Percentiles rank a stretch among this genome's conserved stretches.
Evolutionary conservation across 1,284 basidiomycete species (phyloP).

Genomic region (Tylopilus sp.): DNA sequence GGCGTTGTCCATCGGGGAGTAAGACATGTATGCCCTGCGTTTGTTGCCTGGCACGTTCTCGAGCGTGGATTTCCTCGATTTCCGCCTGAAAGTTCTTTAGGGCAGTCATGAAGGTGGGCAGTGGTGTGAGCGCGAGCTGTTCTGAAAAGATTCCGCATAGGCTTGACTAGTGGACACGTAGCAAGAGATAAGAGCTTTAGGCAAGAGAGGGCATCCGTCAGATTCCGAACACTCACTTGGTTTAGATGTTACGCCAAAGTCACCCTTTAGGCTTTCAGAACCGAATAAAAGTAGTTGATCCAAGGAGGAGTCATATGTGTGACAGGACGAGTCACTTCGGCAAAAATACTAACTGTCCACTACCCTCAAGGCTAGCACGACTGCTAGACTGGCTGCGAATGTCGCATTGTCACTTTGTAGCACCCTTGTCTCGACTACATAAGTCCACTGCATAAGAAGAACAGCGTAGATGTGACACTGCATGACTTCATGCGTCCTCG

Average conservation of each 20-base stretch:
- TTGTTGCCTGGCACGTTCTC: conserved; percentile 61
- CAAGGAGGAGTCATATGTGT: neutral
- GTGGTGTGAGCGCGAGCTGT: neutral
- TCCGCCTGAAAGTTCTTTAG: conserved; percentile 70
- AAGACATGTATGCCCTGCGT: conserved; percentile 6
- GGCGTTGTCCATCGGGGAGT: conserved; percentile 31
- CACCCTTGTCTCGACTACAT: too few relatives aligned
- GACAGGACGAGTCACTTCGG: conserved; percentile 8
- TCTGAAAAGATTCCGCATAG: conserved; percentile 15
- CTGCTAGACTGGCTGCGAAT: neutral
- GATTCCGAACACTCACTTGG: conserved; percentile 3
- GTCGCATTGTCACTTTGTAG: neutral
- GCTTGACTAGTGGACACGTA: conserved; percentile 5
- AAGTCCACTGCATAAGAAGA: too few relatives aligned
- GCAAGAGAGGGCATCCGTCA: neutral
- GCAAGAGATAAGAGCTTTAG: neutral
- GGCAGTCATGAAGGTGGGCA: conserved; percentile 46
- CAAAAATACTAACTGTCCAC: neutral
- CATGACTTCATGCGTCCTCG: conserved; percentile 10
- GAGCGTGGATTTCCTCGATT: conserved; percentile 67
- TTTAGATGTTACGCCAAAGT: neutral
- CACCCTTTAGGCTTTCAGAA: neutral
- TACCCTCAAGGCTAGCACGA: too few relatives aligned
- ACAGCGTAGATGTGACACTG: conserved; percentile 3
- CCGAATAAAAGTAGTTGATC: neutral